These are phyloP conservation scores for Guadua angustifolia DNA, from an alignment of 176 grass and related monocot genomes.

Conservation along the genomic window DNA sequence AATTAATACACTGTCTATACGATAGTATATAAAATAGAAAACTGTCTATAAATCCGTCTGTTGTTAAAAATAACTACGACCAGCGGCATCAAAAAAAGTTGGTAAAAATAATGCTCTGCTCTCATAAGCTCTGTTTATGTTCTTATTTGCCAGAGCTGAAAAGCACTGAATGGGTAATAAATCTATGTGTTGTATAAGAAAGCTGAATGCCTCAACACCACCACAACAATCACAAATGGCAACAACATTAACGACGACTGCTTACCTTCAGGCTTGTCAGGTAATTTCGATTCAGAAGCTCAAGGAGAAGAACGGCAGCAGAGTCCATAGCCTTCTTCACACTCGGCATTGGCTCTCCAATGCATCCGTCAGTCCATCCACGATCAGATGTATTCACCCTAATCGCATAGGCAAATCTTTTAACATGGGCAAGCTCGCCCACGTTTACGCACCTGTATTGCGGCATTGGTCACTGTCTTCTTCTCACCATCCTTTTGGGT, in stretches of 20 bases:
- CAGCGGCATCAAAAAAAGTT: constrained; percentile 20
- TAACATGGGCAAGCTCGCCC: constrained; percentile 93
- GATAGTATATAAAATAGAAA: too few species aligned
- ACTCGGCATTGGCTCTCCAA: constrained; percentile 93
- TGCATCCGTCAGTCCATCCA: constrained; percentile 92
- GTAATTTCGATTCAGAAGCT: constrained; percentile 71
- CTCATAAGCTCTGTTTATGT: constrained; percentile 41
- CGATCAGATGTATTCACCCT: constrained; percentile 81
- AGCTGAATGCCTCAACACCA: constrained; percentile 39
- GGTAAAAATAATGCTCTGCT: constrained; percentile 39
- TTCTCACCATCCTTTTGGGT: constrained; percentile 69
- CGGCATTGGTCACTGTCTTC: constrained; percentile 98
- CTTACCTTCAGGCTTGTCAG: constrained; percentile 54
- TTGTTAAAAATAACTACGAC: too few species aligned
- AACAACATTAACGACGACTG: constrained; percentile 6
- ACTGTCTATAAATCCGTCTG: too few species aligned
- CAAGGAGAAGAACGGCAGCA: constrained; percentile 86
- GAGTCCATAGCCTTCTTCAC: constrained; percentile 98
- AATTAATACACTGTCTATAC: too few species aligned
- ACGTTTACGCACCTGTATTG: constrained; percentile 88
- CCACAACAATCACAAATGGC: background rate
- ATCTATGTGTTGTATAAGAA: constrained; percentile 49
- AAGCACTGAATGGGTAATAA: constrained; percentile 51
- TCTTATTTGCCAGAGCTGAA: constrained; percentile 41
- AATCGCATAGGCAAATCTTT: constrained; percentile 86